Evolutionary conservation across 768 basidiomycete genomes (phyloP), one percentile per base, ranked within the genome.

Genomic region (Dacryopinax spathularia): DNA sequence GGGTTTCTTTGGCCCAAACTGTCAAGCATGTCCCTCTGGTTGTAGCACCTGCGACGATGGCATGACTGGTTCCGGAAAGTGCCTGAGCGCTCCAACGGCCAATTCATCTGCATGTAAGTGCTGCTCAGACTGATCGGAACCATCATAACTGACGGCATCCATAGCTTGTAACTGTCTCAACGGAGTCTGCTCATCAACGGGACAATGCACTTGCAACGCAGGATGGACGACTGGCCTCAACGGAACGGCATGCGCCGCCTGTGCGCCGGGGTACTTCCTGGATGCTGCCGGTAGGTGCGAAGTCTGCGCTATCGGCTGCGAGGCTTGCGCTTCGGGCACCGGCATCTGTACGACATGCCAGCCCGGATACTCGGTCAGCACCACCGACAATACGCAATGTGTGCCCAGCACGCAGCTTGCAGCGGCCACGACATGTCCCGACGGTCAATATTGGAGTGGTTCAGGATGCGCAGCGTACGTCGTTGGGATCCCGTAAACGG

Each of bases 81-180:
- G 92, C 71, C 78, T 89, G 63, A 72, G 75, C 10, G 72, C 81
- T 2, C 69, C 74, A 0, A 75, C 82, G 31, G 70, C 73, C 34
- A 82, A 84, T 67, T 65, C 66, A 33, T 60, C 65, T 10, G 39
- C 64, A 56, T 56, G 48, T 56, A 56, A n/a, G 67, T 68, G 0
- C 29, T 68, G 39, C 33, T 16, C 9, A 1, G 6, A 0, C 13
- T 56, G n/a, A 18, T 4, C 33, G n/a, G 12, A 22, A 1, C 33
- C 25, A 25, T n/a, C n/a, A 31, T 9, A 34, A 20, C 61, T 61
- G 12, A 60, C 36, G 2, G 75, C 78, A 1, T 82, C 87, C 1
- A 79, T 82, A 34, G 80, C 79, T 1, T 95, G 91, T 74, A 87
- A 90, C 69, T 95, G 91, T 70, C 66, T 85, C 60, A 93, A 93